These are phyloP conservation scores for Urtica urens DNA, from an alignment of 306 rosid species.

Conservation along the genomic window DNA sequence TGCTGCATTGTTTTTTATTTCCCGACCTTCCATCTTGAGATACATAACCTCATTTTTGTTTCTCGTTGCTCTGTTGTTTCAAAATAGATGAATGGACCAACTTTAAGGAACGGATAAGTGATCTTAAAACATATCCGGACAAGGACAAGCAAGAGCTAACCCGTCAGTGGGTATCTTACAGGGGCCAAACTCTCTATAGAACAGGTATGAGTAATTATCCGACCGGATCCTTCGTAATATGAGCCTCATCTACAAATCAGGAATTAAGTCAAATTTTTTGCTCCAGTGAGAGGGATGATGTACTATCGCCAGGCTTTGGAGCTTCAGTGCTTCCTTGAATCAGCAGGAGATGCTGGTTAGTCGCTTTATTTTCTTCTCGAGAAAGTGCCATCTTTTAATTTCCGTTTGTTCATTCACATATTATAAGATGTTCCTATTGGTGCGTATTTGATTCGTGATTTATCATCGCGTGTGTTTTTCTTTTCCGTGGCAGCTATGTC, in stretches of 20 bases:
- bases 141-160: conserved; percentile 27
- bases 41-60: conserved; percentile 6
- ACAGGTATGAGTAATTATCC: conserved; percentile 52
- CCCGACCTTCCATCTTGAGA: background rate
- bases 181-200: conserved; percentile 92
- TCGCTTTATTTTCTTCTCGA: conserved; percentile 13
- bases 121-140: conserved; percentile 5
- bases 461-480: background rate
- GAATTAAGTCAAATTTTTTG: conserved; percentile 17
- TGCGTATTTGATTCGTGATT: background rate
- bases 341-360: conserved; percentile 51
- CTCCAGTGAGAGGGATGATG: conserved; percentile 97
- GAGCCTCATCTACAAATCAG: conserved; percentile 5
- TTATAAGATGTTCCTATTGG: background rate
- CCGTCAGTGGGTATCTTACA: conserved; percentile 86
- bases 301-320: conserved; percentile 63
- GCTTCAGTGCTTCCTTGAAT: conserved; percentile 63
- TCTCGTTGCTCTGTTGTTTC: conserved; percentile 17
- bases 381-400: background rate
- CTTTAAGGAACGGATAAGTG: conserved; percentile 40
- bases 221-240: background rate
- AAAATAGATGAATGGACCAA: conserved; percentile 83
- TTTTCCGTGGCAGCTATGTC: conserved; percentile 35
- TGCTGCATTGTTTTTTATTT: conserved; percentile 5
- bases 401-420: background rate